These are phyloP conservation scores for Fusarium chaquense DNA, from an alignment of 2,329 filamentous ascomycete species.

Conservation along the genomic window DNA sequence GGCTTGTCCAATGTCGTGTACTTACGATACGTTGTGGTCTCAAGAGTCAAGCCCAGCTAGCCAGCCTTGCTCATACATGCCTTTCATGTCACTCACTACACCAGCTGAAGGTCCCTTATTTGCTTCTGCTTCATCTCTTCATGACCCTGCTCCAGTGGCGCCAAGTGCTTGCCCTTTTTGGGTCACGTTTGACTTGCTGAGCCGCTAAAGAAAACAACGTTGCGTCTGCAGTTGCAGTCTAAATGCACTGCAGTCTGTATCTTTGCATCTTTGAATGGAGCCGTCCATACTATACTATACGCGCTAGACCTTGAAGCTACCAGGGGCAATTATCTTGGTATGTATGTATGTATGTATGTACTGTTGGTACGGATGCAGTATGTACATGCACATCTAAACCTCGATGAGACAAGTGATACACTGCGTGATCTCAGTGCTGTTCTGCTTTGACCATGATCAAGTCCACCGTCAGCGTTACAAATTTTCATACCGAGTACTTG, in stretches of 20 bases:
- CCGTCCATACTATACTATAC: conserved; percentile 11
- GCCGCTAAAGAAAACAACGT: conserved; percentile 40
- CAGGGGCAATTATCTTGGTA: conserved; percentile 13
- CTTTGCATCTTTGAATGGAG: conserved; percentile 16
- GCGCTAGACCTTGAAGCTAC: conserved; percentile 23
- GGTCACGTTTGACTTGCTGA: conserved; percentile 15
- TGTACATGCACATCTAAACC: conserved; percentile 1
- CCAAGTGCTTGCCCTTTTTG: conserved; percentile 20
- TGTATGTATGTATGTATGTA: background rate
- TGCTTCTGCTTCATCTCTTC: background rate
- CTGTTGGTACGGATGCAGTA: background rate
- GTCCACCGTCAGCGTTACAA: conserved; percentile 3
- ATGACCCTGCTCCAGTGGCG: conserved; percentile 24
- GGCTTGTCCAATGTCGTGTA: conserved; percentile 2
- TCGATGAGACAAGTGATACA: conserved; percentile 15
- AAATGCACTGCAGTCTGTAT: background rate
- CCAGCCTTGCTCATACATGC: background rate
- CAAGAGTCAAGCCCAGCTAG: conserved; percentile 11
- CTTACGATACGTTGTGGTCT: background rate
- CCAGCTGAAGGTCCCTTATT: conserved; percentile 25
- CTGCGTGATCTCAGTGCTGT: conserved; percentile 12
- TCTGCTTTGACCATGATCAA: conserved; percentile 24
- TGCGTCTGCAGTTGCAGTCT: conserved; percentile 35
- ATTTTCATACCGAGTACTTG: conserved; percentile 22
- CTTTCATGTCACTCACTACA: conserved; percentile 1